Base-by-base conservation (phyloP, 345 rosid species). In the Boechera stricta region DNA sequence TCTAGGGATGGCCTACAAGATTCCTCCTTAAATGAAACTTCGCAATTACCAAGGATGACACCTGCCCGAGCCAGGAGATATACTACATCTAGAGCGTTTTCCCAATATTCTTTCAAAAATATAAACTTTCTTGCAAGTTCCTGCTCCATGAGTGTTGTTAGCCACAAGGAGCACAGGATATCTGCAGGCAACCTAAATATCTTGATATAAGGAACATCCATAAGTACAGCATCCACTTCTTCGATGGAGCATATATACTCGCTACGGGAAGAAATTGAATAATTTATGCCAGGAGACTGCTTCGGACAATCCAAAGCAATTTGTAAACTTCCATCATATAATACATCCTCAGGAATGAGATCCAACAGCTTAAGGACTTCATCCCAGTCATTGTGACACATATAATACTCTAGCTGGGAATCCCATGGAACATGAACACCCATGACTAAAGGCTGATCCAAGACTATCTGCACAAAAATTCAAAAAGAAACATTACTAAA, bases 381-480 rank as follows among this genome's bases (percentile, higher is more conserved):
- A 73, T 87, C 93, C 98, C 93, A 91, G 74, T 95, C 93, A 88
- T 90, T 91, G 79, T 88, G 99, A 79, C 87, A 87, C 73, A 86
- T 78, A 75, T 88, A 79, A 73, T 92, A 95, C 89, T 92, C 98
- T 75, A 95, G 79, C 80, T 92, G 97, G 16, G 99, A 92, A 54
- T 95, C 97, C 99, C 98, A 95, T 36, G 86, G 83, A 42, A 91
- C 87, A 85, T 91, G 97, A 79, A 92, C 94, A 64, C 98, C 99
- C 93, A 92, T 92, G 64, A 84, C 89, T 71, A 88, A 85, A 76
- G 97, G 99, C 66, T 91, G 99, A 85, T 95, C 99, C 84, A 95
- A 77, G 77, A 92, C 89, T 82, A 95, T 88, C 99, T 95, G 98
- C 66, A 79, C 57, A 74, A 60, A 73, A 66, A 54, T 45, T 69